Evolutionary conservation across 2,329 filamentous ascomycete species (phyloP).

Genomic region (Aspergillus pseudoglaucus): DNA sequence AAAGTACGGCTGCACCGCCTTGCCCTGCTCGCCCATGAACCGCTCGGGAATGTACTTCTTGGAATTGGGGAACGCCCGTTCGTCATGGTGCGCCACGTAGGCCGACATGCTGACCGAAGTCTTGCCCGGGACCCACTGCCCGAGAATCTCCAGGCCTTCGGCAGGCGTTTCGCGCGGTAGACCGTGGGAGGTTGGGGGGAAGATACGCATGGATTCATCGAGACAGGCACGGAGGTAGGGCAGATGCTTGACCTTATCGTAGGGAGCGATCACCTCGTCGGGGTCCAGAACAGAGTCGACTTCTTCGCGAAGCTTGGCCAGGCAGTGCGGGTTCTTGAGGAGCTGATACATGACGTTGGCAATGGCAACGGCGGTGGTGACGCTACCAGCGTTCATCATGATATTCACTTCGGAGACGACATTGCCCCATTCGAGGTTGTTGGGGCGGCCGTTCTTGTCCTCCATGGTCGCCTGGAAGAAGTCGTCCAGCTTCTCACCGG

Average conservation of each 20-base stretch:
- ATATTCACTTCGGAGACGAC: constrained; percentile 48
- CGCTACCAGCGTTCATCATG: constrained; percentile 45
- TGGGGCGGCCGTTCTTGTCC: constrained; percentile 39
- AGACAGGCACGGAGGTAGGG: constrained; percentile 49
- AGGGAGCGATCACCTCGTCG: constrained; percentile 41
- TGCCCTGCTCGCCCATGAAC: constrained; percentile 38
- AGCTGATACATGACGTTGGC: constrained; percentile 50
- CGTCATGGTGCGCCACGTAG: constrained; percentile 35
- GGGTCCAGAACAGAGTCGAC: constrained; percentile 41
- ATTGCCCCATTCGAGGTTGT: constrained; percentile 52
- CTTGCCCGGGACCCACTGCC: constrained; percentile 41
- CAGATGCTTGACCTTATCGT: constrained; percentile 46
- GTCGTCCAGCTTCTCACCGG: constrained; percentile 52
- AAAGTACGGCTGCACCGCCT: constrained; percentile 34
- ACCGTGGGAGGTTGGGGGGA: constrained; percentile 39
- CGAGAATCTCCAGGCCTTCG: constrained; percentile 40
- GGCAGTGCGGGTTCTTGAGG: constrained; percentile 39
- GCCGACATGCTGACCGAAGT: constrained; percentile 42
- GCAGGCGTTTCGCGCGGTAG: constrained; percentile 42
- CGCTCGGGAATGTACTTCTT: constrained; percentile 37
- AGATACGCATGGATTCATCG: constrained; percentile 45
- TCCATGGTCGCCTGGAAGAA: constrained; percentile 55
- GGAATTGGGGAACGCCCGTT: constrained; percentile 31
- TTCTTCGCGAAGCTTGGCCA: constrained; percentile 41
- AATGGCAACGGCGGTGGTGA: constrained; percentile 49